phyloP scores from a whole-genome alignment of 148 eudicot genomes.

The Persicaria maculosa region DNA sequence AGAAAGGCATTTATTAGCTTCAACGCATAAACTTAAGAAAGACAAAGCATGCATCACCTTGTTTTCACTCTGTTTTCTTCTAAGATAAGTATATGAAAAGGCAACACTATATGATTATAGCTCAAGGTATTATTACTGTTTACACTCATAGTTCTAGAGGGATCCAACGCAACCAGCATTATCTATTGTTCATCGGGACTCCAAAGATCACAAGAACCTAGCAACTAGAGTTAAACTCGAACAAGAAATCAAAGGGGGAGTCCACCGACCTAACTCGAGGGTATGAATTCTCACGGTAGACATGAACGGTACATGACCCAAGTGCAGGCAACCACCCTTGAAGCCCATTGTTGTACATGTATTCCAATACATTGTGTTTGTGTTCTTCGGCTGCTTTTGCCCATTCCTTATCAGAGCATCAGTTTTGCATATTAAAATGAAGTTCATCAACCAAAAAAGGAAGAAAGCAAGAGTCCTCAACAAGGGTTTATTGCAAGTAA shows the following conservation, averaged over 20 bases:
- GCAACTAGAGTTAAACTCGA: not conserved
- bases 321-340: slow-evolving; percentile 54
- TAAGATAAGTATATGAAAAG: no score
- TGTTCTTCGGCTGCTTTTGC: slow-evolving; percentile 77
- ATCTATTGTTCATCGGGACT: no score
- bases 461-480: not conserved
- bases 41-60: no score
- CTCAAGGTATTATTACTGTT: no score
- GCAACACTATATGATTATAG: no score
- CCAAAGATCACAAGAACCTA: no score
- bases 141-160: no score
- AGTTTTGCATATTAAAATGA: not conserved
- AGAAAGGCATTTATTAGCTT: no score
- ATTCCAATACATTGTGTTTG: slow-evolving; percentile 52
- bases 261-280: slow-evolving; percentile 44
- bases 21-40: no score
- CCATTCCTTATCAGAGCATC: slow-evolving; percentile 39
- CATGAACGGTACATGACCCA: slow-evolving; percentile 45
- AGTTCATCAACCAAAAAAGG: slow-evolving; percentile 4
- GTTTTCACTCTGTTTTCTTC: no score
- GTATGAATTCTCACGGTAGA: slow-evolving; percentile 44
- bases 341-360: slow-evolving; percentile 41
- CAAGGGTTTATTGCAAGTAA: not conserved
- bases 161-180: no score
- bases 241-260: not conserved